These are phyloP conservation scores for Suhomyces kunorum DNA, from an alignment of 1,139 yeast genomes.

Conservation along the genomic window DNA sequence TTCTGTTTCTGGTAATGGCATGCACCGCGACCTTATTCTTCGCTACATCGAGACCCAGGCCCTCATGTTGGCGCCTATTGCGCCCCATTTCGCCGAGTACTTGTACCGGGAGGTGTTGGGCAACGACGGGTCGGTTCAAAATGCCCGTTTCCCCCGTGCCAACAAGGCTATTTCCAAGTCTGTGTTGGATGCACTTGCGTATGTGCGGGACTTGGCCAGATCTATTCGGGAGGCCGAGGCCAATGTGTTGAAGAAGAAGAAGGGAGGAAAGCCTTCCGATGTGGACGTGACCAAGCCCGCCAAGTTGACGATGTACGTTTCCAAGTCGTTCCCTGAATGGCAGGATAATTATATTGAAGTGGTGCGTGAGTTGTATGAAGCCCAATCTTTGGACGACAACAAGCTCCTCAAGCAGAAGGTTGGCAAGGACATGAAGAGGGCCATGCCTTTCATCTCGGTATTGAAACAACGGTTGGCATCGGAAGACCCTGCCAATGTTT, in stretches of 20 bases:
- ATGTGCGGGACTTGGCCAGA: constrained; percentile 76
- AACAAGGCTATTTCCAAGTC: constrained; percentile 63
- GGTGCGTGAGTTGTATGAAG: constrained; percentile 76
- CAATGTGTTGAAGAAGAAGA: constrained; percentile 83
- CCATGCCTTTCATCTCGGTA: constrained; percentile 93
- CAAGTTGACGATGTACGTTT: constrained; percentile 67
- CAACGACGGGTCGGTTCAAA: constrained; percentile 61
- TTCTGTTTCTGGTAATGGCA: constrained; percentile 58
- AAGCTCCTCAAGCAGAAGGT: constrained; percentile 60
- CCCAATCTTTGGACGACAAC: constrained; percentile 60
- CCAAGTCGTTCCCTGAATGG: constrained; percentile 94
- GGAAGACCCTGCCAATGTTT: constrained; percentile 74
- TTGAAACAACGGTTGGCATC: constrained; percentile 74
- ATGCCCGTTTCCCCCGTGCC: constrained; percentile 76
- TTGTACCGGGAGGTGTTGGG: constrained; percentile 81
- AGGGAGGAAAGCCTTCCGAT: constrained; percentile 74
- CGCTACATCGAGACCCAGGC: constrained; percentile 86
- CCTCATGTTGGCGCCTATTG: constrained; percentile 83
- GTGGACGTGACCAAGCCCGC: constrained; percentile 75
- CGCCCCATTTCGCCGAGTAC: constrained; percentile 95
- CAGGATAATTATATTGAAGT: constrained; percentile 85
- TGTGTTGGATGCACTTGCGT: constrained; percentile 67
- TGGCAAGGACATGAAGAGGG: constrained; percentile 86
- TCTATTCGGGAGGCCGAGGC: constrained; percentile 93
- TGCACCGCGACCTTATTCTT: constrained; percentile 82